Evolutionary conservation across 164 flowering plant species (phyloP).

Genomic region (Malania oleifera): DNA sequence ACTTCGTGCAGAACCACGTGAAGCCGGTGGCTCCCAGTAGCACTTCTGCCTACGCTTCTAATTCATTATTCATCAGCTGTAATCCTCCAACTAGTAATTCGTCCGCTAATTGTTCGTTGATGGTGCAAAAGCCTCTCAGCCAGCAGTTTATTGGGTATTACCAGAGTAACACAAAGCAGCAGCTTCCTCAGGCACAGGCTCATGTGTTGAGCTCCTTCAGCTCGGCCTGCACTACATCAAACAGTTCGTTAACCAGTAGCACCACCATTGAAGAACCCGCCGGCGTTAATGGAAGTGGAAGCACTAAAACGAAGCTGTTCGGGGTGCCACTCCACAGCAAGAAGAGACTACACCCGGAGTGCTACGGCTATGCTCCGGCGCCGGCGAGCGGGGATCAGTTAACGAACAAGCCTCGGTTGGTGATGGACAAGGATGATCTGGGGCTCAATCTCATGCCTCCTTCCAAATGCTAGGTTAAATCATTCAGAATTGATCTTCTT

Average conservation of each 20-base stretch:
- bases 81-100: slow-evolving; percentile 8
- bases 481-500: not conserved
- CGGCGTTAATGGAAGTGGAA: slow-evolving; percentile 8
- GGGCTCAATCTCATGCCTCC: slow-evolving; percentile 89
- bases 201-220: slow-evolving; percentile 16
- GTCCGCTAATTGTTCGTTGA: slow-evolving; percentile 1
- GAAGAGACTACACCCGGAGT: slow-evolving; percentile 79
- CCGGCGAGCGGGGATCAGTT: slow-evolving; percentile 23
- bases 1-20: slow-evolving; percentile 91
- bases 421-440: slow-evolving; percentile 59
- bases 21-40: slow-evolving; percentile 82
- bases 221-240: slow-evolving; percentile 26
- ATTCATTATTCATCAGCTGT: slow-evolving; percentile 32
- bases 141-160: slow-evolving; percentile 34
- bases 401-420: slow-evolving; percentile 50
- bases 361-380: slow-evolving; percentile 24
- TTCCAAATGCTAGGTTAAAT: slow-evolving; percentile 37
- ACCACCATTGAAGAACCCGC: slow-evolving; percentile 39
- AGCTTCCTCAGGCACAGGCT: slow-evolving; percentile 15
- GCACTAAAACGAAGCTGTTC: slow-evolving; percentile 55
- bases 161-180: slow-evolving; percentile 29
- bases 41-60: slow-evolving; percentile 37
- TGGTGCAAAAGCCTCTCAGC: slow-evolving; percentile 33
- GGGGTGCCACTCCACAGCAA: slow-evolving; percentile 77
- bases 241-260: slow-evolving; percentile 38